Evolutionary conservation across 192 early-diverging fungal species (phyloP).

Genomic region (Backusella liffmaniae): DNA sequence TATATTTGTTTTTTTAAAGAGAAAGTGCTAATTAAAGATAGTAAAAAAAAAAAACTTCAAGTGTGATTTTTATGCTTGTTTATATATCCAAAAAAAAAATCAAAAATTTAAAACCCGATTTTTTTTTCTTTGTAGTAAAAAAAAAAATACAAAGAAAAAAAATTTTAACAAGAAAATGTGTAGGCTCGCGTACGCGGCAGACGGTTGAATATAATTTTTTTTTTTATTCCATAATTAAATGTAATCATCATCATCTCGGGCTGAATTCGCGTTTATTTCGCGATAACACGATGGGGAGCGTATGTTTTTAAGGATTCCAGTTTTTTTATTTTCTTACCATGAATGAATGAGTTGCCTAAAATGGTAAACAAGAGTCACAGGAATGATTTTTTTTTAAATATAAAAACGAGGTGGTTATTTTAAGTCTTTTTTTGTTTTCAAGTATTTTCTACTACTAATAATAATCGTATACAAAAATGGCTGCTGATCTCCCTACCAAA

Average conservation of each 20-base stretch:
- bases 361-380: too few species aligned
- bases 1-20: background rate
- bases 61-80: background rate
- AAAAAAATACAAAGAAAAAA: too few species aligned
- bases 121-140: too few species aligned
- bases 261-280: conserved; percentile 26
- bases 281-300: conserved; percentile 2
- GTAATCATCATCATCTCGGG: background rate
- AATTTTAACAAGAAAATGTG: background rate
- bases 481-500: conserved; percentile 58
- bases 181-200: background rate
- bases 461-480: conserved; percentile 27
- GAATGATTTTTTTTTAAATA: too few species aligned
- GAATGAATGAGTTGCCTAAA: too few species aligned
- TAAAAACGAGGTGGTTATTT: background rate
- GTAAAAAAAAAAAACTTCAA: background rate
- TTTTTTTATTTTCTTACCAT: too few species aligned
- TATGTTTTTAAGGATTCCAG: too few species aligned
- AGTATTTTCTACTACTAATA: background rate
- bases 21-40: background rate
- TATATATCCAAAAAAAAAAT: background rate
- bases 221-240: conserved; percentile 4
- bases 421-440: background rate
- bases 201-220: background rate
- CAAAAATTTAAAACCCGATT: too few species aligned